Base-by-base conservation (phyloP, 2,329 filamentous ascomycete species). In the Cladosporium sp. region DNA sequence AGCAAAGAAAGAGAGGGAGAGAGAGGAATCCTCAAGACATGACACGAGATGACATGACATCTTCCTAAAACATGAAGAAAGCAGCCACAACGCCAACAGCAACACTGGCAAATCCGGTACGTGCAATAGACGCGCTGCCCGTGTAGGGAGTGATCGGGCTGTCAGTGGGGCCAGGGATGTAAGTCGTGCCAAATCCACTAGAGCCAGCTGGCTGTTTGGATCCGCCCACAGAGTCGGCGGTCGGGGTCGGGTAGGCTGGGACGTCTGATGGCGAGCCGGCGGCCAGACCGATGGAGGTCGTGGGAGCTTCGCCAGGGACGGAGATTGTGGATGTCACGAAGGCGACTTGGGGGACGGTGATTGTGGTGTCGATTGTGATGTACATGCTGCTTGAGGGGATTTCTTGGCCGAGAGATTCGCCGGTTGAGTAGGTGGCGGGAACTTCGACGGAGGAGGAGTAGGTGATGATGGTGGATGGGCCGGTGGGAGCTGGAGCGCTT, bases 261-360 rank as follows among this genome's bases (percentile, higher is more conserved):
- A 61, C 62, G 8, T 65, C 53, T 18, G 65, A 51, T 27, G 66
- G 66, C 43, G 61, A 62, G 33, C 64, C 67, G 18, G 64, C 64
- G 15, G 51, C 62, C 16, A 72, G 65, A 22, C 61, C 65, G 15
- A 71, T 64, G 36, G 53, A 53, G 9, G 55, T 54, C 27, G 61
- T 63, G 18, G 64, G 62, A 2, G 19, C 39, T 11, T 60, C 60
- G 13, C 62, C 64, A 22, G 54, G 27, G 7, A 60, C 59, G 39
- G 60, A 61, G 46, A 61, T 52, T 16, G 65, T 64, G 22, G 62
- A 53, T 29, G 70, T 73, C 25, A 65, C 67, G 66, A 74, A 73
- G 55, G 66, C 61, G 9, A 74, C 69, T 12, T 71, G 68, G 0
- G 73, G 73, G 19, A 76, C 72, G 12, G 71, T 74, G 51, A 75